phyloP scores from a whole-genome alignment of 1,284 basidiomycete species.

The Singerocomus inundabilis region DNA sequence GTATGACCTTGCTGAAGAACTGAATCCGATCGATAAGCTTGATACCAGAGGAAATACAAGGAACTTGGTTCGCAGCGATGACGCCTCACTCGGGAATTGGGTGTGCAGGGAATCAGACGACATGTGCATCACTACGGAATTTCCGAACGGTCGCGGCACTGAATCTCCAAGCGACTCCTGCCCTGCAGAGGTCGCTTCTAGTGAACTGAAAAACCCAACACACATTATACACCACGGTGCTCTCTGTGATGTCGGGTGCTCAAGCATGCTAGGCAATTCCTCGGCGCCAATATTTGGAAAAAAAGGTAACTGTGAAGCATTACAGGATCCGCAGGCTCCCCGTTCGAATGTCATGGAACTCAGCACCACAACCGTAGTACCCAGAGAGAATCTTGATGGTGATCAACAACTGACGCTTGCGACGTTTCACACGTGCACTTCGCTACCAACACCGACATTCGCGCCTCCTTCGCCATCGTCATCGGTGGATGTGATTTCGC shows the following conservation, averaged over 20 bases:
- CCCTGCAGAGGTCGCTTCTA: neutral
- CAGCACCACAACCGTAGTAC: neutral
- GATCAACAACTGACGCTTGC: slow-evolving; percentile 16
- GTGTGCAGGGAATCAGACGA: slow-evolving; percentile 3
- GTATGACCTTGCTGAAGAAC: slow-evolving; percentile 3
- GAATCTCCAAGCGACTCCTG: neutral
- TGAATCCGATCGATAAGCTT: neutral
- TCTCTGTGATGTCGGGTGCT: neutral
- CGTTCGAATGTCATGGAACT: slow-evolving; percentile 6
- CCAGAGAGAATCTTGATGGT: slow-evolving; percentile 18
- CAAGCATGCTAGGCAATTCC: neutral
- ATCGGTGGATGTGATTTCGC: slow-evolving; percentile 26
- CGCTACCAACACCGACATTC: slow-evolving; percentile 30
- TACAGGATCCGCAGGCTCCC: slow-evolving; percentile 19
- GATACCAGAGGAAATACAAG: neutral
- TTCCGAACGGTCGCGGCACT: neutral
- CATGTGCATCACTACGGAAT: neutral
- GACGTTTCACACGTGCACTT: slow-evolving; percentile 28
- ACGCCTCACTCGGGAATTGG: slow-evolving; percentile 1
- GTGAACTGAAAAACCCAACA: neutral
- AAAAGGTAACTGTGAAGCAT: slow-evolving; percentile 1
- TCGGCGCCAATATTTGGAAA: neutral
- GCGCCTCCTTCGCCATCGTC: slow-evolving; percentile 32
- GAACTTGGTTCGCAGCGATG: neutral
- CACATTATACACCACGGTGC: neutral